Percentiles rank a stretch among this genome's conserved stretches.
Conservation (phyloP, 2,329 filamentous ascomycete species). For the Colletotrichum falcatum region DNA sequence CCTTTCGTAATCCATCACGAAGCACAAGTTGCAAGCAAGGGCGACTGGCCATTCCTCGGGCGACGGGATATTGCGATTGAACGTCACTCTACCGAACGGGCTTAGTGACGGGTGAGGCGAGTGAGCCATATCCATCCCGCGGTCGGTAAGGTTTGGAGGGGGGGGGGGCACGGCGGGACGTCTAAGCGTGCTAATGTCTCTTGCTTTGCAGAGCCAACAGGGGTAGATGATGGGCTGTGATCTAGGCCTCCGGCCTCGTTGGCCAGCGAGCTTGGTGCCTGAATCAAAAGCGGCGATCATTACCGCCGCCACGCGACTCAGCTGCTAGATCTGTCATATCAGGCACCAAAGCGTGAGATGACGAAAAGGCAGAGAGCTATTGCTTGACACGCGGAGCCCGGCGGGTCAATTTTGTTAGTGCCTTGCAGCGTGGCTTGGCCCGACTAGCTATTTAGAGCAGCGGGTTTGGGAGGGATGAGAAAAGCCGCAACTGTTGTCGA, state of each 20-base stretch:
- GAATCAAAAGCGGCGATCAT: conserved; percentile 1
- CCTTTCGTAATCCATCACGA: conserved; percentile 24
- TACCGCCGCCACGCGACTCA: conserved; percentile 27
- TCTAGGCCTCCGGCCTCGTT: conserved; percentile 10
- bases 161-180: conserved; percentile 9
- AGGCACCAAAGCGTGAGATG: background rate
- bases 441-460: background rate
- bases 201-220: conserved; percentile 11
- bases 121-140: background rate
- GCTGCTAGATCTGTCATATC: conserved; percentile 6
- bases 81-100: conserved; percentile 11
- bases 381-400: background rate
- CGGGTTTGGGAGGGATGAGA: background rate
- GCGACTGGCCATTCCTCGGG: conserved; percentile 19
- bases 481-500: background rate
- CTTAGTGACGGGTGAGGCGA: conserved; percentile 17
- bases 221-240: conserved; percentile 8
- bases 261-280: conserved; percentile 13
- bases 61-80: conserved; percentile 15
- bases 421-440: background rate
- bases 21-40: conserved; percentile 13
- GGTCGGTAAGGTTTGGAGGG: conserved; percentile 2
- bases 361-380: background rate
- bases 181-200: conserved; percentile 10
- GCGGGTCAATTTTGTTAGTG: no score